Percentiles rank a stretch among this genome's conserved stretches.
Evolutionary conservation across 768 basidiomycete species (phyloP).

Genomic region (Mycena rebaudengoi): DNA sequence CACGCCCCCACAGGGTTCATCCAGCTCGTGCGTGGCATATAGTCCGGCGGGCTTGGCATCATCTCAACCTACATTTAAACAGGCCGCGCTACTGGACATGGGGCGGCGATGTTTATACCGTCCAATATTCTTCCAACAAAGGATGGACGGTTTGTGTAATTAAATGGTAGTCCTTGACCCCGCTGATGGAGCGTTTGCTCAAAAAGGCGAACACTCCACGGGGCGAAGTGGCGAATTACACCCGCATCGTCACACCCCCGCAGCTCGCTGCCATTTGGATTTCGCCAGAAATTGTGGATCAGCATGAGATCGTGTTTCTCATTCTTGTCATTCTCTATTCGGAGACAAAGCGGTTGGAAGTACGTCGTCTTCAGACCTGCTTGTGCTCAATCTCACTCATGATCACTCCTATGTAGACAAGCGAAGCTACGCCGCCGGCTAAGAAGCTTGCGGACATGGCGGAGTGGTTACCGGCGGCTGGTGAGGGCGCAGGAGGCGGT

Average conservation of each 20-base stretch:
- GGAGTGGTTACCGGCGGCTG: too few relatives aligned
- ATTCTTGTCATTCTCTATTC: slow-evolving; percentile 3
- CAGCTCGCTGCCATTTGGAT: background rate
- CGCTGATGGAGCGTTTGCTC: too few relatives aligned
- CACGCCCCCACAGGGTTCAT: background rate
- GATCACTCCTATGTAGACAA: too few relatives aligned
- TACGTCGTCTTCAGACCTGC: too few relatives aligned
- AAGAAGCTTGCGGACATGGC: too few relatives aligned
- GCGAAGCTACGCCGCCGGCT: too few relatives aligned
- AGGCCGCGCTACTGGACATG: background rate
- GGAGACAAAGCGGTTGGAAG: background rate
- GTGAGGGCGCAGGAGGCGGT: too few relatives aligned
- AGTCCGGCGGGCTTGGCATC: too few relatives aligned
- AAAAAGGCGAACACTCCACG: background rate
- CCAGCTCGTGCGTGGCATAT: background rate
- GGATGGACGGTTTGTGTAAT: background rate
- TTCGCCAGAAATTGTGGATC: background rate
- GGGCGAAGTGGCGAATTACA: background rate
- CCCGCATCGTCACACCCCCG: background rate
- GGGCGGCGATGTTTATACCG: background rate
- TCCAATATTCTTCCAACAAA: background rate
- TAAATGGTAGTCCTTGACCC: too few relatives aligned
- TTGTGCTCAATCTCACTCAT: too few relatives aligned
- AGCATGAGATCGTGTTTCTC: background rate
- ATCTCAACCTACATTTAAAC: background rate